Conservation (phyloP, 345 rosid genomes). For the Raphanus raphanistrum region DNA sequence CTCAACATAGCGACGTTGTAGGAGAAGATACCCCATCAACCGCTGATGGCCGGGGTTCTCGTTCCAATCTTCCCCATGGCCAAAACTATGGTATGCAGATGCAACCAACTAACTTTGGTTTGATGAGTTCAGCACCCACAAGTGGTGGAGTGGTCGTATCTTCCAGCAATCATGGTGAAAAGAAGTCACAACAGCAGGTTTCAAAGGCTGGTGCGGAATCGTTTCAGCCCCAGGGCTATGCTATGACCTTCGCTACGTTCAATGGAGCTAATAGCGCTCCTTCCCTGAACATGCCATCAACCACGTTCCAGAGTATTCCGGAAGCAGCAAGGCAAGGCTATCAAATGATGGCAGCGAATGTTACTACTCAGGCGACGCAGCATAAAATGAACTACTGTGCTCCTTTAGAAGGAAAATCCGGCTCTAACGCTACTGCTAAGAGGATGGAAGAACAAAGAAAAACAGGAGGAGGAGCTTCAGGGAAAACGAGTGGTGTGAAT, state of each 20-base stretch:
- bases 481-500: constrained; percentile 28
- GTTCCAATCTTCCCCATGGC: constrained; percentile 53
- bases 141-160: constrained; percentile 45
- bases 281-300: constrained; percentile 65
- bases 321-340: constrained; percentile 69
- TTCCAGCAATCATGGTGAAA: constrained; percentile 54
- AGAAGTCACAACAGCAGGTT: constrained; percentile 58
- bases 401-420: constrained; percentile 59
- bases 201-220: constrained; percentile 66
- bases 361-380: constrained; percentile 63
- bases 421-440: constrained; percentile 47
- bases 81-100: constrained; percentile 66
- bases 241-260: constrained; percentile 75
- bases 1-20: constrained; percentile 64
- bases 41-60: constrained; percentile 69
- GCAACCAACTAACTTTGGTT: constrained; percentile 61
- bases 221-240: constrained; percentile 64
- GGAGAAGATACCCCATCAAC: constrained; percentile 81
- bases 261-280: constrained; percentile 68
- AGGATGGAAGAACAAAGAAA: constrained; percentile 62
- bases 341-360: constrained; percentile 50
- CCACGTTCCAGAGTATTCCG: constrained; percentile 69
- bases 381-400: constrained; percentile 68
- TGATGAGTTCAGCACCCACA: constrained; percentile 59
- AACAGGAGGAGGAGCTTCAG: constrained; percentile 17